Evolutionary conservation across 257 asterid species (phyloP).

Genomic region (Catharanthus roseus): DNA sequence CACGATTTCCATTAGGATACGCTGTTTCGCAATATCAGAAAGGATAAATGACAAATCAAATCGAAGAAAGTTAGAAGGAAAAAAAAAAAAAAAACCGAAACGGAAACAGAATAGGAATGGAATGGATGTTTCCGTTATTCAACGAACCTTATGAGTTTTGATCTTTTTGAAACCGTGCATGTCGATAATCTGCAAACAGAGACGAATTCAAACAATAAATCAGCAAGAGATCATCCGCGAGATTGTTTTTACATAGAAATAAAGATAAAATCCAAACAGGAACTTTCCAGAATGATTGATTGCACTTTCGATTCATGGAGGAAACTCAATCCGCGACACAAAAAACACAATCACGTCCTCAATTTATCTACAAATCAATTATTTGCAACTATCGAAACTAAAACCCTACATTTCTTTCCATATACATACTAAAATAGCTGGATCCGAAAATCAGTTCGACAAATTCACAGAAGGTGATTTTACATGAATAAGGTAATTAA

Average conservation of each 20-base stretch:
- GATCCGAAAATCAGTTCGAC: not conserved
- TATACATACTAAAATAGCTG: not conserved
- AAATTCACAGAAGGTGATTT: not conserved
- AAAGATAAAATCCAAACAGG: not conserved
- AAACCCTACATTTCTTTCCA: not conserved
- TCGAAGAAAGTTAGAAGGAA: not conserved
- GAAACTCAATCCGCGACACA: not conserved
- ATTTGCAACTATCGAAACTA: not conserved
- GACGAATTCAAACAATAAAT: not conserved
- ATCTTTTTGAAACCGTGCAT: constrained; percentile 30
- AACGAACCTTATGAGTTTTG: constrained; percentile 20
- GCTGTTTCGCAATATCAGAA: constrained; percentile 26
- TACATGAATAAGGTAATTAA: not conserved
- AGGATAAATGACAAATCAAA: not conserved
- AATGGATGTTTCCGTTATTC: too few relatives aligned
- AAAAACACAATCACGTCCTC: not conserved
- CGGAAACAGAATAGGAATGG: not conserved
- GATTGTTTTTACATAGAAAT: not conserved
- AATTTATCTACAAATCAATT: not conserved
- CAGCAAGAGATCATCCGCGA: not conserved
- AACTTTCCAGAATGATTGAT: not conserved
- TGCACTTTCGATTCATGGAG: not conserved
- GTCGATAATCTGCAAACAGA: constrained; percentile 19
- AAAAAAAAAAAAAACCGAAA: not conserved
- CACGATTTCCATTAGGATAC: constrained; percentile 31